Evolutionary conservation across 495 filamentous ascomycete genomes (phyloP), one percentile per base, ranked within the genome.

Genomic region (Tuber indicum): DNA sequence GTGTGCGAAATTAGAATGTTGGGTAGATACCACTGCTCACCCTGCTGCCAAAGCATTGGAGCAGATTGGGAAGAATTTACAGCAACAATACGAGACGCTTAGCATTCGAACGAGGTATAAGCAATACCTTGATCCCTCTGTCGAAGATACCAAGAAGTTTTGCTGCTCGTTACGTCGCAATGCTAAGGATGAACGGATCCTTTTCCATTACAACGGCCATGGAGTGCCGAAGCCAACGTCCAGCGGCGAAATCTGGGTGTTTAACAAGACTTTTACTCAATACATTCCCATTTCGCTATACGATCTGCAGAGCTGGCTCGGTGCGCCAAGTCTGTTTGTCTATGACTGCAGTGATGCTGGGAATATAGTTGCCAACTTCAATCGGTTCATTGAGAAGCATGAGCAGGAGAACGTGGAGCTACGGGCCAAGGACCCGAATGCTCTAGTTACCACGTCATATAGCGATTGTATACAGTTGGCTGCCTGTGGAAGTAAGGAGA

Each of bases 191-290:
- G 96, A 99, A 85, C 88, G 96, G 45, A 92, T 98, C 7, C 87
- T 99, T 7, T 94, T 98, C 81, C 96, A 99, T 84, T 99, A 98
- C 87, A 99, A 99, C 80, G 96, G 96, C 42, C 96, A 99, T 84
- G 96, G 96, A 39, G 96, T 99, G n/a, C 96, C 96, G 8, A 92
- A 97, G 80, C 96, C 96, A 44, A 99, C 96, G 6, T 89, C 92
- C 6, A 98, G 95, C 5, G 96, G 96, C 16, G 96, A 99, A 84
- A 97, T 99, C 19, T 99, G 96, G 96, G 96, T 98, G 3, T 99
- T 99, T 85, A 99, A 99, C 85, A 94, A 93, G 77, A 97, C 92
- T 80, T 99, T 97, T 83, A 99, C 96, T 0, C 96, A 99, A 84
- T 99, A 99, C 81, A 99, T 99, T 45, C 96, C 96, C 0, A 92